Evolutionary conservation across 208 protist species (phyloP).

Genomic region (Trypanosoma vivax): DNA sequence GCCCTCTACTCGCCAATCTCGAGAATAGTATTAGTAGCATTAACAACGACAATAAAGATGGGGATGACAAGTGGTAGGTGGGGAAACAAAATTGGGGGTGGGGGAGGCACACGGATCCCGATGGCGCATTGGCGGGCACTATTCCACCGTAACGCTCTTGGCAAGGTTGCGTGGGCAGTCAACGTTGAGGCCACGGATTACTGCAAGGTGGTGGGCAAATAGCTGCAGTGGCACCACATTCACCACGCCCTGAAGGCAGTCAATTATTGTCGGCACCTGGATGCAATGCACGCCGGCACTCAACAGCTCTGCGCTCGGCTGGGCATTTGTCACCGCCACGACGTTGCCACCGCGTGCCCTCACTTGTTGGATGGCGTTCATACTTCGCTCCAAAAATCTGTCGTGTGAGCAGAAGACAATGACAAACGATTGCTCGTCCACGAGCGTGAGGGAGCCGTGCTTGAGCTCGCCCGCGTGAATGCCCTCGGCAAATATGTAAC

Average conservation of each 20-base stretch:
- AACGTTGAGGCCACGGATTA: conserved; percentile 88
- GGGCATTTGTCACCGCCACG: conserved; percentile 63
- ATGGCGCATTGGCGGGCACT: too few relatives aligned
- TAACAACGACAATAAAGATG: too few relatives aligned
- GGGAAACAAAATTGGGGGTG: too few relatives aligned
- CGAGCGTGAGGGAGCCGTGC: conserved; percentile 96
- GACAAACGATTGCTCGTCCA: conserved; percentile 91
- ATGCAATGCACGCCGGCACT: conserved; percentile 21
- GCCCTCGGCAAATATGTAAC: conserved; percentile 96
- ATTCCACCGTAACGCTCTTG: conserved; percentile 95
- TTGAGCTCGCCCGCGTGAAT: conserved; percentile 96
- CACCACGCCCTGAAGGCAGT: conserved; percentile 88
- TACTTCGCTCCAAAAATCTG: conserved; percentile 60
- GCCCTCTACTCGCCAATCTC: too few relatives aligned
- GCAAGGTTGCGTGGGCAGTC: conserved; percentile 95
- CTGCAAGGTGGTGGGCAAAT: conserved; percentile 93
- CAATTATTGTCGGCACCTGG: conserved; percentile 72
- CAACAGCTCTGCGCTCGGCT: conserved; percentile 45
- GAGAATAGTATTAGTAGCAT: too few relatives aligned
- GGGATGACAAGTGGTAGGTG: too few relatives aligned
- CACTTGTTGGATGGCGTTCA: conserved; percentile 88
- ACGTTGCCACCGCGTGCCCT: conserved; percentile 74
- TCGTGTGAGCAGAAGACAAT: conserved; percentile 87
- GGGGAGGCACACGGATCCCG: too few relatives aligned
- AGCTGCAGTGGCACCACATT: conserved; percentile 96